Evolutionary conservation across 2,329 filamentous ascomycete species (phyloP).

Genomic region (Penicillium fuscoglaucum): DNA sequence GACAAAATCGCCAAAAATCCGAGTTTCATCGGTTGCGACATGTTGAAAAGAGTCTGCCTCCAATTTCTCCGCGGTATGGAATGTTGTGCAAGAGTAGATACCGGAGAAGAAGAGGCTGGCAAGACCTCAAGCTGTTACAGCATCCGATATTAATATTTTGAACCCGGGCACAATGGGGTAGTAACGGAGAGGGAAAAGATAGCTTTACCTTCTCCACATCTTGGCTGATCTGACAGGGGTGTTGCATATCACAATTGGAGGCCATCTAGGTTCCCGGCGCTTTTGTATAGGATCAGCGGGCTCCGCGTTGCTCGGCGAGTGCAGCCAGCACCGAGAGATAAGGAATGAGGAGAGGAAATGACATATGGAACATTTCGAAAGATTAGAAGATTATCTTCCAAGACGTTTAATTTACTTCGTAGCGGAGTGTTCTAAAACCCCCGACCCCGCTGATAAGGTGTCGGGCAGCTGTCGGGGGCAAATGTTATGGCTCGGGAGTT

Average conservation of each 20-base stretch:
- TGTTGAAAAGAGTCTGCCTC: conserved; percentile 6
- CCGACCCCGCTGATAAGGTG: conserved; percentile 16
- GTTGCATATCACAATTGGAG: conserved; percentile 7
- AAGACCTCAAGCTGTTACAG: conserved; percentile 17
- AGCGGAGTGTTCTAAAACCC: not conserved
- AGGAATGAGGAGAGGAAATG: not conserved
- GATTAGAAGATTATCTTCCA: not conserved
- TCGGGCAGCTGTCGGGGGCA: not conserved
- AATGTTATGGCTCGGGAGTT: not conserved
- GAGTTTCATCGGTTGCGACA: conserved; percentile 20
- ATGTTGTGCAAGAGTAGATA: not conserved
- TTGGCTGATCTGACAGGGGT: conserved; percentile 11
- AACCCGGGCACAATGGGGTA: not conserved
- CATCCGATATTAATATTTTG: conserved; percentile 3
- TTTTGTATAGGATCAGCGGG: not conserved
- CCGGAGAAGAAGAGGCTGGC: not conserved
- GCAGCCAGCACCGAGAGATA: not conserved
- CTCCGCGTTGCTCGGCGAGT: not conserved
- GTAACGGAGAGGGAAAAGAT: conserved; percentile 1
- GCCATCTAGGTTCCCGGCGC: not conserved
- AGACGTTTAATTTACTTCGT: not conserved
- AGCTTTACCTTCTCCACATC: conserved; percentile 37
- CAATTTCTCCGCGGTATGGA: conserved; percentile 4
- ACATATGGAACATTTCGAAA: not conserved
- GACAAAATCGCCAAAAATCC: conserved; percentile 21